Conservation (phyloP, 176 grass and related monocot genomes). For the Otatea glauca region DNA sequence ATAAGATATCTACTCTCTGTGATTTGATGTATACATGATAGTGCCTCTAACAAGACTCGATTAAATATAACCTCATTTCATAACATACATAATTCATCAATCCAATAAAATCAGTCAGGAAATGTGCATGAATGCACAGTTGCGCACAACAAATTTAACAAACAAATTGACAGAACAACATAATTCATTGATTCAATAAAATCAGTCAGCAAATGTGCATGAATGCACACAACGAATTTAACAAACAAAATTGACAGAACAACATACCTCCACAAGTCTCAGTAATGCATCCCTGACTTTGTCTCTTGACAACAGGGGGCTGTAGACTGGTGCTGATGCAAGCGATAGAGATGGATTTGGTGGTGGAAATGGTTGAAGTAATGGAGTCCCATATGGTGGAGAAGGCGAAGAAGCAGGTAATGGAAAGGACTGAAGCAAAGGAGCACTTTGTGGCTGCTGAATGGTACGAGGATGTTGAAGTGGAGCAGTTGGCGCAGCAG, state of each 20-base stretch:
- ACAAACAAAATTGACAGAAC: not conserved
- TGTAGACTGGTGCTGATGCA: slow-evolving; percentile 44
- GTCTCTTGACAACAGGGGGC: slow-evolving; percentile 46
- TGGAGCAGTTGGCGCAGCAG: slow-evolving; percentile 43
- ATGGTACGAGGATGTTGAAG: slow-evolving; percentile 48
- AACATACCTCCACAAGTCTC: slow-evolving; percentile 62
- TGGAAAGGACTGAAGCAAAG: slow-evolving; percentile 64
- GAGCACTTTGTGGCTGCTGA: slow-evolving; percentile 53
- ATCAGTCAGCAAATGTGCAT: no score
- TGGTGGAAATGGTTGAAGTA: slow-evolving; percentile 58
- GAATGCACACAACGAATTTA: no score
- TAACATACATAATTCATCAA: not conserved
- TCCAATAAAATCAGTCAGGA: not conserved
- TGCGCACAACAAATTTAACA: not conserved
- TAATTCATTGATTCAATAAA: not conserved
- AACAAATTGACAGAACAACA: not conserved
- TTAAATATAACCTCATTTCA: not conserved
- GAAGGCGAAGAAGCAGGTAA: slow-evolving; percentile 49
- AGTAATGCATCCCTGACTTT: slow-evolving; percentile 56
- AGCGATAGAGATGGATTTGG: slow-evolving; percentile 54
- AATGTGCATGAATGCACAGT: not conserved
- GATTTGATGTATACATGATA: not conserved
- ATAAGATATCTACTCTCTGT: not conserved
- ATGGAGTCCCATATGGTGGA: slow-evolving; percentile 58
- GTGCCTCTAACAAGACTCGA: not conserved